A percentile compares a stretch with the other conserved stretches of the same genome.
Evolutionary conservation across 106 monocot species (phyloP).

Genomic region (Dendrobium officinale): DNA sequence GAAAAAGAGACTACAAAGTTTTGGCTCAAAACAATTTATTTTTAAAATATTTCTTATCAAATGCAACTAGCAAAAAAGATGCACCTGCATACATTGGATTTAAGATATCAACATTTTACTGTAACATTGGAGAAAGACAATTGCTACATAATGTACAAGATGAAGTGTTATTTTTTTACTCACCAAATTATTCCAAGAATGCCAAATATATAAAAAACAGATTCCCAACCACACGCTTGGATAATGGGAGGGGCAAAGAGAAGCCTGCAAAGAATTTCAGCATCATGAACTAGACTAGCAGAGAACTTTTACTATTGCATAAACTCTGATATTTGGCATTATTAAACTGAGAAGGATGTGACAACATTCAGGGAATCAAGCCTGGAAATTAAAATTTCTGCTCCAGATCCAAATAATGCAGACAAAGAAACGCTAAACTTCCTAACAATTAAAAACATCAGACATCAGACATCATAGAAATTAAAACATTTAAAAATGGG

Average conservation of each 20-base stretch:
- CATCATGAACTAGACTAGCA: conserved; percentile 14
- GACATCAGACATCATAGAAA: not conserved
- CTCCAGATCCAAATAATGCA: not conserved
- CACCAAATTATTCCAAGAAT: conserved; percentile 83
- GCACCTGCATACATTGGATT: not conserved
- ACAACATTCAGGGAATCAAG: not conserved
- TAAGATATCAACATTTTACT: not conserved
- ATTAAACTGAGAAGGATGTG: not conserved
- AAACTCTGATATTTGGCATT: not conserved
- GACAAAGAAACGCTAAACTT: not conserved
- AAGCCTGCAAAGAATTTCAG: conserved; percentile 52
- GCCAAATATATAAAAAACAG: conserved; percentile 93
- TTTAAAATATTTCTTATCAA: not conserved
- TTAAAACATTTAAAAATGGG: not conserved
- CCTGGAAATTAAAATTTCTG: not conserved
- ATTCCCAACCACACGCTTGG: conserved; percentile 85
- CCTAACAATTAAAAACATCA: not conserved
- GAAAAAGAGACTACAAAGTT: conserved; percentile 3
- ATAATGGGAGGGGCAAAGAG: conserved; percentile 89
- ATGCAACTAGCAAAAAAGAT: not conserved
- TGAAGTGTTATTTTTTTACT: conserved; percentile 17
- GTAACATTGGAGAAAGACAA: not conserved
- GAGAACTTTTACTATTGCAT: not conserved
- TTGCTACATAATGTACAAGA: not conserved
- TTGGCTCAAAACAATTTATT: not conserved